A percentile compares a stretch with the other conserved stretches of the same genome.
These are phyloP conservation scores for Phytophthora nicotianae DNA, from an alignment of 352 stramenopile species.

Conservation along the genomic window DNA sequence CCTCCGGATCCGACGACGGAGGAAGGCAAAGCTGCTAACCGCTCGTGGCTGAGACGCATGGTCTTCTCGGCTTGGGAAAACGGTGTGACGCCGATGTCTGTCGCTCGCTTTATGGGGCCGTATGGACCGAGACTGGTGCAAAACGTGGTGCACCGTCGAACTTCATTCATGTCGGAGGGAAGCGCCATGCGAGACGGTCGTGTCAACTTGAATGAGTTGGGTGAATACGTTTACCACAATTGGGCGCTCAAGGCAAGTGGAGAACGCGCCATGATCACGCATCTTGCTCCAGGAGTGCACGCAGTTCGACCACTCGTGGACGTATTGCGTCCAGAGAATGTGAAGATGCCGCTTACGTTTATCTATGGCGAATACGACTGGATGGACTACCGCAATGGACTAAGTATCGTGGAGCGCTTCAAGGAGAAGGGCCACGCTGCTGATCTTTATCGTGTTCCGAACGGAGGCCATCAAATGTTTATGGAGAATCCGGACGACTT, in stretches of 20 bases:
- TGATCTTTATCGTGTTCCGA: constrained; percentile 65
- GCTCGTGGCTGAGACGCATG: constrained; percentile 62
- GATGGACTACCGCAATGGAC: constrained; percentile 83
- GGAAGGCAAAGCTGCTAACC: constrained; percentile 40
- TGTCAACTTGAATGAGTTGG: constrained; percentile 64
- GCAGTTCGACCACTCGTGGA: constrained; percentile 73
- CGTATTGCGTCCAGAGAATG: constrained; percentile 51
- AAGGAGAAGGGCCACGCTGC: constrained; percentile 34
- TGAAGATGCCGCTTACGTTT: constrained; percentile 85
- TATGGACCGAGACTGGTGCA: constrained; percentile 80
- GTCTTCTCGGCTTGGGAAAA: constrained; percentile 65
- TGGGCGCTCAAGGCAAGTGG: constrained; percentile 81
- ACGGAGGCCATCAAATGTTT: constrained; percentile 82
- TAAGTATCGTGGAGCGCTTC: constrained; percentile 69
- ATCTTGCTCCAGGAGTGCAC: constrained; percentile 72
- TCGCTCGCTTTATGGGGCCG: constrained; percentile 73
- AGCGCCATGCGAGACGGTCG: constrained; percentile 74
- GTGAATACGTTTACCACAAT: constrained; percentile 88
- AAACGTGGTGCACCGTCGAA: constrained; percentile 63
- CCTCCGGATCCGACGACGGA: constrained; percentile 44
- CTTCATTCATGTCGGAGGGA: constrained; percentile 75
- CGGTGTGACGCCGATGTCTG: constrained; percentile 76
- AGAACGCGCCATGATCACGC: constrained; percentile 76
- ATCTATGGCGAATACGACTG: constrained; percentile 86
- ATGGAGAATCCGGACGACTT: constrained; percentile 81